Evolutionary conservation across 139 green algal genomes (phyloP).

Genomic region (Coelastrella sp.): DNA sequence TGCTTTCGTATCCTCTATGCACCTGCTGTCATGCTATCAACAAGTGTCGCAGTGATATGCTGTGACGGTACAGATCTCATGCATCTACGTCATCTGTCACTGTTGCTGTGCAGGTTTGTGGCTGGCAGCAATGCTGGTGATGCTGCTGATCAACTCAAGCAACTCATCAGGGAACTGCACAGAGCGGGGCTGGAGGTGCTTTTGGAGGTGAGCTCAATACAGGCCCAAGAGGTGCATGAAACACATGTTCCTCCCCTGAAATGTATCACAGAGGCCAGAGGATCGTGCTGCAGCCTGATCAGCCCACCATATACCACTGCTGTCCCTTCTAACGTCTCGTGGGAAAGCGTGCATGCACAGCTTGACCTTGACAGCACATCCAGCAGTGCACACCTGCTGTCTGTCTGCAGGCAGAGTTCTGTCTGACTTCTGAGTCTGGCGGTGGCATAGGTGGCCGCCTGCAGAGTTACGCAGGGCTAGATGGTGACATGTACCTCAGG

Average conservation of each 20-base stretch:
- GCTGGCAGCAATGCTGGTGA: slow-evolving; percentile 38
- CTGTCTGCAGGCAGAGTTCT: slow-evolving; percentile 73
- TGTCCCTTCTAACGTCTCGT: neutral
- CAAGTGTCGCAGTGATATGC: too few species aligned
- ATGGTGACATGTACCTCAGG: slow-evolving; percentile 69
- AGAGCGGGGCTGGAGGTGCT: slow-evolving; percentile 77
- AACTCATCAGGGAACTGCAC: slow-evolving; percentile 68
- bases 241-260: too few species aligned
- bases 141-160: slow-evolving; percentile 69
- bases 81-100: slow-evolving; percentile 5
- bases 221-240: neutral
- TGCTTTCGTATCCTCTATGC: too few species aligned
- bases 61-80: too few species aligned
- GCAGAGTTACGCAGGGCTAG: slow-evolving; percentile 69
- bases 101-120: slow-evolving; percentile 50
- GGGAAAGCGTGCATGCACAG: too few species aligned
- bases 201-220: slow-evolving; percentile 54
- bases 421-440: slow-evolving; percentile 74
- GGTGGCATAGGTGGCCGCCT: slow-evolving; percentile 62
- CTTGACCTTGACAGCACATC: neutral
- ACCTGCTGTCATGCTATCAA: too few species aligned
- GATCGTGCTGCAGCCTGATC: too few species aligned
- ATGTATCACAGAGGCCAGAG: too few species aligned
- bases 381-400: neutral
- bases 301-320: neutral